A percentile compares a stretch with the other conserved stretches of the same genome.
phyloP scores from a whole-genome alignment of 768 basidiomycete genomes.

The Imleria badia region DNA sequence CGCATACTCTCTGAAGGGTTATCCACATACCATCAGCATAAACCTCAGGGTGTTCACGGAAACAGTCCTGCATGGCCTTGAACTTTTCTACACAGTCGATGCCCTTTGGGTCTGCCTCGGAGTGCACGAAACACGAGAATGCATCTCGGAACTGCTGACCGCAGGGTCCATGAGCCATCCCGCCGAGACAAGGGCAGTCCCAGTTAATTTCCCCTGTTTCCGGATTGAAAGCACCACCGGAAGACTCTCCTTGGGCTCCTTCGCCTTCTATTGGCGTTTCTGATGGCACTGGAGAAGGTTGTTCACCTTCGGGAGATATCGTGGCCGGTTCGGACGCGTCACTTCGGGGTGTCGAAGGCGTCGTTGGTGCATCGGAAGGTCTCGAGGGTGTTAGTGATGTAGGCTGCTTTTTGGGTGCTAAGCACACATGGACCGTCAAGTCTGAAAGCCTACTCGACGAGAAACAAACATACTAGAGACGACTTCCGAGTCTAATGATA shows the following conservation, averaged over 20 bases:
- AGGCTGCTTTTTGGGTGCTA: slow-evolving; percentile 21
- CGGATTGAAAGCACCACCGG: slow-evolving; percentile 80
- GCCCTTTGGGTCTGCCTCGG: slow-evolving; percentile 94
- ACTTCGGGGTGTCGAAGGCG: slow-evolving; percentile 12
- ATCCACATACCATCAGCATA: slow-evolving; percentile 81
- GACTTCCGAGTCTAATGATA: slow-evolving; percentile 47
- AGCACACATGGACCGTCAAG: not conserved
- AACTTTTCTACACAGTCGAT: slow-evolving; percentile 98
- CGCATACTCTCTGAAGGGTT: not conserved
- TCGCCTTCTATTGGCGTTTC: slow-evolving; percentile 20
- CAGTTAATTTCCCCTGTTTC: slow-evolving; percentile 99
- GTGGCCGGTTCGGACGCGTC: slow-evolving; percentile 17
- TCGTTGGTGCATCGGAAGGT: slow-evolving; percentile 17
- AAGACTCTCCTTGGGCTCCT: slow-evolving; percentile 27
- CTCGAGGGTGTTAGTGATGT: slow-evolving; percentile 2
- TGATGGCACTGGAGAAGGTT: slow-evolving; percentile 6
- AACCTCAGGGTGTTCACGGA: slow-evolving; percentile 93
- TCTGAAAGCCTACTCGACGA: not conserved
- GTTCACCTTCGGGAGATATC: slow-evolving; percentile 1
- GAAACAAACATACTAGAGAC: slow-evolving; percentile 24
- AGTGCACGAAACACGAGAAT: slow-evolving; percentile 95
- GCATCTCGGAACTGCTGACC: slow-evolving; percentile 91
- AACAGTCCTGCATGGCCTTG: slow-evolving; percentile 97
- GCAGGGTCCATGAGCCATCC: slow-evolving; percentile 98
- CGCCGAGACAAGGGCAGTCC: slow-evolving; percentile 98